Evolutionary conservation across 306 rosid species (phyloP), one percentile per base, ranked within the genome.

Genomic region (Castanea mollissima): DNA sequence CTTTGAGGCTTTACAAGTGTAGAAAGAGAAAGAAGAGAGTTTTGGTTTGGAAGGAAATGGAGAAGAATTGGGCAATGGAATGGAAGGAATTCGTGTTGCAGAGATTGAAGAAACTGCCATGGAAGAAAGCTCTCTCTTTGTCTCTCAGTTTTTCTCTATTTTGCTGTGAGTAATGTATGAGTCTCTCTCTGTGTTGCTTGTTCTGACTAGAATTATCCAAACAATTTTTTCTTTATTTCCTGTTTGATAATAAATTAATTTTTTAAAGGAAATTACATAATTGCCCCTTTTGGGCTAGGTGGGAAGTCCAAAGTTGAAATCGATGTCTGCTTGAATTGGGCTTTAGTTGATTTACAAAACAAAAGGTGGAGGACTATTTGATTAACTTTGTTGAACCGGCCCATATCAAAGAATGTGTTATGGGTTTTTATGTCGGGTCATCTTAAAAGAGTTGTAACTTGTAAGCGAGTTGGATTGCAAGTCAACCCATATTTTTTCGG

Each of bases 21-120:
- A 78, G 64, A 78, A 59, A 75, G 70, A 51, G 67, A 85, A 78
- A 76, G 87, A 80, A 65, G 80, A 21, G 44, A 83, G 44, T 71
- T 76, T 86, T 4, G 84, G 74, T 31, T 83, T 91, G 5, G 86
- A 86, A 69, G 79, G 81, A 32, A 81, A 80, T 0, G 91, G 68
- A 8, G 90, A 78, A 73, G 94, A 80, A 75, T 31, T 70, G 20
- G 91, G 82, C 59, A 88, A 82, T 1, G 89, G 81, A 75, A 89
- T 85, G 27, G 90, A 84, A 57, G 88, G 90, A 69, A 90, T 18
- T n/a, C 81, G 74, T 55, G 88, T 70, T 5, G 93, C 84, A 23
- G 94, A 90, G 63, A 90, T 78, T 19, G 94, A 93, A 85, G 93
- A 91, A 75, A 89, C 82, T 35, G 93, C 94, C 98, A 91, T 93